Base-by-base conservation (phyloP, 257 asterid genomes). In the Apocynum venetum region DNA sequence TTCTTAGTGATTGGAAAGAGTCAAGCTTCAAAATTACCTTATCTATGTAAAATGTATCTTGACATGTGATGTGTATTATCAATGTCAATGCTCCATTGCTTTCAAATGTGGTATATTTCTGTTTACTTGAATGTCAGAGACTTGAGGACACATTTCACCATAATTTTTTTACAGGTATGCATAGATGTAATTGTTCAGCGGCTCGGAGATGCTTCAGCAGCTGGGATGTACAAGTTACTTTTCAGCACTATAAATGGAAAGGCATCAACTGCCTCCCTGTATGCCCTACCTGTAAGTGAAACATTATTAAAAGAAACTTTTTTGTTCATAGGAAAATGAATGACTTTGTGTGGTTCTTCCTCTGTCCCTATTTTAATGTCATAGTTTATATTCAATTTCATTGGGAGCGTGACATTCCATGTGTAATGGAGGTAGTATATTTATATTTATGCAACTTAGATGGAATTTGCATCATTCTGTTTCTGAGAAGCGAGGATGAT, bases 181-280 rank as follows among this genome's bases (percentile, higher is more conserved):
- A 90, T 93, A 83, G 98, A 96, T 79, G 99, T 96, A 60, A 90
- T 96, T 43, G 96, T 96, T 87, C 99, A 90, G 82, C 88, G 99
- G 87, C 91, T 96, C 25, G 99, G 98, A 75, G 98, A 93, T 72
- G 98, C 98, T 52, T 88, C 99, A 76, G 97, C 99, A 82, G 98
- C 99, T 59, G 97, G 93, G 83, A 87, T 91, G 91, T 93, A 88
- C 87, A 91, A 90, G 86, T 89, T 93, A 72, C 92, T 93, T 64
- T 85, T 87, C 83, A 87, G 86, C 91, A 83, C 89, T 56, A 78
- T 88, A 47, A 81, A 84, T 31, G 97, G 90, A 84, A 89, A 76
- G 78, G 88, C 89, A 11, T 89, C 98, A 70, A 75, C 86, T 35
- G 88, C 84, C 77, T 84, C 97, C 75, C 91, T 93, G 36, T 91